Evolutionary conservation across 495 filamentous ascomycete species (phyloP), one percentile per base, ranked within the genome.

Genomic region (Tuber magnatum): DNA sequence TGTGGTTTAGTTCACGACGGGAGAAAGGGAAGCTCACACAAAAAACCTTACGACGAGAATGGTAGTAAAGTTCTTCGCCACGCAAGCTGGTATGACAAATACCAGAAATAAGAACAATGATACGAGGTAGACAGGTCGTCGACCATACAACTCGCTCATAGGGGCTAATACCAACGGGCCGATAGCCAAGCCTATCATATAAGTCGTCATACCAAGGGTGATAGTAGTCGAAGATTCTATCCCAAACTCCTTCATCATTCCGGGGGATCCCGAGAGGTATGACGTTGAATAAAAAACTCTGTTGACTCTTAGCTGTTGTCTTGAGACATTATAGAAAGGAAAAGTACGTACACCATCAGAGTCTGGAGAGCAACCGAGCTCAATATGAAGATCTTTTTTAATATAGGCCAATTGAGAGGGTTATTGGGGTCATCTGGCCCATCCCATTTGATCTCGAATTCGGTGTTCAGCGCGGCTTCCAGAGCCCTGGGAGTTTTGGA

Each of bases 251-350:
- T 86, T 82, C 84, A 89, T 88, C 82, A 97, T 86, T 1, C 90
- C 88, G 0, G 89, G 85, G 40, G 89, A 87, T 42, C 88, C 90
- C 0, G 90, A 88, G 24, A 92, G 92, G 83, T 94, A 97, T 75
- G 89, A 91, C 2, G 94, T 97, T n/a, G 90, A 92, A 83, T 94
- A 94, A n/a, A 97, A 84, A 41, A 97, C 91, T 40, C 88, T 88
- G 73, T n/a, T 40, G 71, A 3, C 43, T 32, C 9, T 56, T 28
- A 56, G 48, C 48, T 12, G n/a, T n/a, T 56, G 24, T 56, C 24
- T 0, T 18, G 20, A 8, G 20, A 56, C 48, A 56, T 56, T 28
- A 56, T 56, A 10, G 9, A 10, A 56, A 22, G 1, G 2, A 39
- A 40, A 48, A 48, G 72, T 32, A 83, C 86, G 82, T 80, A 88